Conservation (phyloP, 225 moss, liverwort and hornwort genomes). For the Climacium dendroides region DNA sequence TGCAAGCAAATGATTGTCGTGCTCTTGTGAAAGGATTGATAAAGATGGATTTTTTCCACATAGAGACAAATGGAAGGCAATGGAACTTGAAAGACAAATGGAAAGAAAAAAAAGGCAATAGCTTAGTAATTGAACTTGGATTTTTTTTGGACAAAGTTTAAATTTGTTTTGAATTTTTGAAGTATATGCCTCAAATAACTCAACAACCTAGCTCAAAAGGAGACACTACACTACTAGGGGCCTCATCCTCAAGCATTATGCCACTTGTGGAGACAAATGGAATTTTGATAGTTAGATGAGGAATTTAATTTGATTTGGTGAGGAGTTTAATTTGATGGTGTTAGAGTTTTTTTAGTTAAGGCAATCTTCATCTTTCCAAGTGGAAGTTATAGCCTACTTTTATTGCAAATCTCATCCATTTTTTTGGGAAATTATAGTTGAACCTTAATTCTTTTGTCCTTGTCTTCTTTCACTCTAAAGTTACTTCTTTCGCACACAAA, state of each 20-base stretch:
- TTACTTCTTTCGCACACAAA: background rate
- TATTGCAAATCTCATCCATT: background rate
- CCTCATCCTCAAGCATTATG: background rate
- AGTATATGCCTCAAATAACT: background rate
- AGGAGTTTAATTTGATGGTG: no score
- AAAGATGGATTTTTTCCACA: background rate
- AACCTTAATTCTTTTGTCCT: background rate
- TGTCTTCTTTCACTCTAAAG: background rate
- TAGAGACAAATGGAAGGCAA: background rate
- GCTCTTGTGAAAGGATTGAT: background rate
- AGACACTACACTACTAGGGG: background rate
- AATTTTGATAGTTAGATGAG: background rate
- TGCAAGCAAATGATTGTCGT: background rate
- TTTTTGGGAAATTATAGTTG: background rate
- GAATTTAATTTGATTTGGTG: background rate
- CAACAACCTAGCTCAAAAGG: background rate
- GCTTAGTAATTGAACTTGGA: background rate
- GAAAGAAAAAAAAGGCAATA: background rate
- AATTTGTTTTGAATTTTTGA: background rate
- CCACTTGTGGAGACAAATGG: accelerated
- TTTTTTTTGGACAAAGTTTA: background rate
- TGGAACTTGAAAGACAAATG: background rate
- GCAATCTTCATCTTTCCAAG: background rate
- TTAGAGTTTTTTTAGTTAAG: background rate
- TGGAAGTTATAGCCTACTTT: background rate